phyloP scores from a whole-genome alignment of 805 yeast genomes.

The Millerozyma acaciae region DNA sequence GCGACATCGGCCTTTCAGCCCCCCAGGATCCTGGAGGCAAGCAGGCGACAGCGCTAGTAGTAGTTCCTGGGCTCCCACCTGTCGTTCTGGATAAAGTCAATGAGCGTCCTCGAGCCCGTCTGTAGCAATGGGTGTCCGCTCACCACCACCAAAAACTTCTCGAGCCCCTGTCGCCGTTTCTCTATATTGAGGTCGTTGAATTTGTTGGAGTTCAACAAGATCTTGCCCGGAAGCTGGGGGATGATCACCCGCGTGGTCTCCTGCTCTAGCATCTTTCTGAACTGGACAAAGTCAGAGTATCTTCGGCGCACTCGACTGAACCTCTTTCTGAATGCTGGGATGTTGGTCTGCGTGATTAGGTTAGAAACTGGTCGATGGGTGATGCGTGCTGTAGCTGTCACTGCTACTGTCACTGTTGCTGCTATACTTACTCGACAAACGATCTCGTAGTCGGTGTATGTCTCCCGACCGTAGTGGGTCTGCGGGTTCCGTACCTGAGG shows the following conservation, averaged over 20 bases:
- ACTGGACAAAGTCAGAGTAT: slow-evolving; percentile 84
- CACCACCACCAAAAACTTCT: slow-evolving; percentile 69
- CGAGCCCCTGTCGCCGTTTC: slow-evolving; percentile 77
- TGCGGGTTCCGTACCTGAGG: slow-evolving; percentile 59
- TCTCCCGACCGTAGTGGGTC: slow-evolving; percentile 63
- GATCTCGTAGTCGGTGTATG: slow-evolving; percentile 91
- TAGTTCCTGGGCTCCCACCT: slow-evolving; percentile 51
- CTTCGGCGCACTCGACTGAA: slow-evolving; percentile 73
- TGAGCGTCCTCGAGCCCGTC: slow-evolving; percentile 73
- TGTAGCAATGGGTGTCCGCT: slow-evolving; percentile 94
- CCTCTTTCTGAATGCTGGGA: slow-evolving; percentile 75
- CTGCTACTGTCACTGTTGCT: no score
- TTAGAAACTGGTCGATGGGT: slow-evolving; percentile 9
- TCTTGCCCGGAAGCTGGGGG: slow-evolving; percentile 90
- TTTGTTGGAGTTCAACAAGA: slow-evolving; percentile 57
- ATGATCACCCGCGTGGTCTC: slow-evolving; percentile 79
- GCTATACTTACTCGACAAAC: slow-evolving; percentile 54
- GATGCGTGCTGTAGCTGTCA: no score
- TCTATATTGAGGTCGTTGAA: slow-evolving; percentile 83
- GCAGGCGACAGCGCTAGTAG: no score
- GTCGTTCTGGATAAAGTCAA: slow-evolving; percentile 84
- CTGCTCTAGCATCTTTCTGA: slow-evolving; percentile 66
- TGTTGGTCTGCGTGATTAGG: slow-evolving; percentile 52
- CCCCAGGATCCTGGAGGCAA: no score
- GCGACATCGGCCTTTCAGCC: no score